phyloP scores from a whole-genome alignment of 2,329 filamentous ascomycete genomes.

The Pseudogymnoascus sp. region DNA sequence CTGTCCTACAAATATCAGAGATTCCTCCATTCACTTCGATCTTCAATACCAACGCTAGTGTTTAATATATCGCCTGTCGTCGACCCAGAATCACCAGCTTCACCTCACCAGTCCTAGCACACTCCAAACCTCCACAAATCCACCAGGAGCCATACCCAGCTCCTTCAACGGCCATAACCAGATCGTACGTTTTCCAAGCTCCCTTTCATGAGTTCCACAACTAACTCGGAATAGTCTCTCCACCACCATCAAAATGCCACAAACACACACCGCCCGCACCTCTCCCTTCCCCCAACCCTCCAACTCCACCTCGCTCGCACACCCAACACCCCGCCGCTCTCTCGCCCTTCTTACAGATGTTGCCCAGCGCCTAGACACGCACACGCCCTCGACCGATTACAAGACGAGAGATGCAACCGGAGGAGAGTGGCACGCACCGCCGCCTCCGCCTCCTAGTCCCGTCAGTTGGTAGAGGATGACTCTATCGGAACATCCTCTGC shows the following conservation, averaged over 20 bases:
- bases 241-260: not conserved
- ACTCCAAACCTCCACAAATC: not conserved
- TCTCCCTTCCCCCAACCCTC: not conserved
- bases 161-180: not conserved
- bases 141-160: not conserved
- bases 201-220: too few relatives aligned
- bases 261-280: not conserved
- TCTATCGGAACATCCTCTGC: too few relatives aligned
- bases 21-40: not conserved
- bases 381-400: not conserved
- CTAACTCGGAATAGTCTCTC: too few relatives aligned
- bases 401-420: not conserved
- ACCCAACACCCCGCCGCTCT: not conserved
- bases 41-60: not conserved
- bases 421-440: not conserved
- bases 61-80: not conserved
- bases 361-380: not conserved
- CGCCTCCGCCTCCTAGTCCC: not conserved
- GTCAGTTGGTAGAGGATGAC: not conserved
- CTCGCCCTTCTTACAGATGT: not conserved
- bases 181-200: not conserved
- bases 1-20: not conserved
- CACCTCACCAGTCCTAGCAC: not conserved
- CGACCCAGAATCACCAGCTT: not conserved
- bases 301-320: not conserved